Evolutionary conservation across 2,329 filamentous ascomycete species (phyloP), one percentile per base, ranked within the genome.

Genomic region (Fusarium pseudocircinatum): DNA sequence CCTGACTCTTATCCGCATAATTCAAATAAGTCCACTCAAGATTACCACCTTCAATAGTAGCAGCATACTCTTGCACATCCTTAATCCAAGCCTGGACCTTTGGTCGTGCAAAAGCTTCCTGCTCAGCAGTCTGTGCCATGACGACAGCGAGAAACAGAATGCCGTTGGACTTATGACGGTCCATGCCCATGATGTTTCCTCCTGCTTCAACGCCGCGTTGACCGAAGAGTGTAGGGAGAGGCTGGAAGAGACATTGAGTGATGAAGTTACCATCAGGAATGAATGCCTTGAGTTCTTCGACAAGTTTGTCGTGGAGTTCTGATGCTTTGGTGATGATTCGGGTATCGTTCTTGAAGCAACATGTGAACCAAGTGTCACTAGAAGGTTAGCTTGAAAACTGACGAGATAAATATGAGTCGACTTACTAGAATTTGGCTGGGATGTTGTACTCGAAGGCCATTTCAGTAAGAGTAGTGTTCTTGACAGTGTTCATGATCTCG

Each of bases 11-110:
- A 18, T 77, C 70, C 22, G 71, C 67, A 40, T 73, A 76, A 56
- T 75, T 75, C 32, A 76, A 37, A n/a, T 76, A 76, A 4, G 36
- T 64, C 74, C 69, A 76, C 24, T 62, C 72, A 9, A 75, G 46
- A n/a, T 70, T 69, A 1, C 69, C 72, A 2, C 56, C 62, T 0
- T 75, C 70, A 9, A 75, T 72, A 10, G 60, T 74, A 3, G 60
- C 63, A 3, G 70, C 72, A 43, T 57, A 75, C 0, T 58, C 56
- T 15, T 57, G 43, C 15, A 75, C 53, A 0, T 60, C 50, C 12
- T 59, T 28, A 1, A 75, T 52, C 73, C 69, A 71, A 13, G 53
- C 44, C 10, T 69, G 39, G 1, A 70, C 63, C 14, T 65, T 68
- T 39, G 59, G 53, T n/a, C 44, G 43, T 4, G 59, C 54, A 26